Base-by-base conservation (phyloP, 441 rosid genomes). In the Gossypium schwendimanii region DNA sequence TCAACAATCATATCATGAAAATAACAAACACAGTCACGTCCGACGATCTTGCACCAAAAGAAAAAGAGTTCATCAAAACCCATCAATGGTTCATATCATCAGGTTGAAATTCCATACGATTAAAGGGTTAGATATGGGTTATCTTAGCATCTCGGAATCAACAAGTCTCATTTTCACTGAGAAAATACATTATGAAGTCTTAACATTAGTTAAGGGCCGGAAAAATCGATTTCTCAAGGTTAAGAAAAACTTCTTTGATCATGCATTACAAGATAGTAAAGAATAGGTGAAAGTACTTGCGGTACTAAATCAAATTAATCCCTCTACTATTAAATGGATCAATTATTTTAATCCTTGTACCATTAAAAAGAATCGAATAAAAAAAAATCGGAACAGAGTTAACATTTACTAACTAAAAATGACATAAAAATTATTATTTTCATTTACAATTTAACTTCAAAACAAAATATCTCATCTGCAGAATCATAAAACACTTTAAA, bases 1-100 rank as follows among this genome's bases (percentile, higher is more conserved):
- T 94, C 92, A 69, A 85, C 86, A 62, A 92, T 94, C 99, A 94
- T 94, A 78, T 94, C 99, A 47, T 91, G 98, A 76, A 87, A 92
- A 85, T 94, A 94, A 73, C 67, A 91, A 45, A 91, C 96, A 76
- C 84, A 84, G 6, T 94, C 99, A 6, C 91, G 87, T 12, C 99
- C 99, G 74, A 94, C 31, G 54, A 94, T 80, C 98, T 94, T 55
- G 26, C 60, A 87, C 77, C 80, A 26, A 36, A 49, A 62, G 0
- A 58, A 5, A 63, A 39, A 11, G 55, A 72, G 6, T n/a, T 45
- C 61, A 11, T 47, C 45, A 9, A 55, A 55, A 70, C 70, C 75
- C 33, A 64, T 53, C 69, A 47, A 14, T 45, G 62, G 65, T 18
- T 69, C 52, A 18, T 39, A 18, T 10, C 15, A 17, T 23, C 23